Conservation (phyloP, 805 yeast species). For the Zygoascus tannicola region DNA sequence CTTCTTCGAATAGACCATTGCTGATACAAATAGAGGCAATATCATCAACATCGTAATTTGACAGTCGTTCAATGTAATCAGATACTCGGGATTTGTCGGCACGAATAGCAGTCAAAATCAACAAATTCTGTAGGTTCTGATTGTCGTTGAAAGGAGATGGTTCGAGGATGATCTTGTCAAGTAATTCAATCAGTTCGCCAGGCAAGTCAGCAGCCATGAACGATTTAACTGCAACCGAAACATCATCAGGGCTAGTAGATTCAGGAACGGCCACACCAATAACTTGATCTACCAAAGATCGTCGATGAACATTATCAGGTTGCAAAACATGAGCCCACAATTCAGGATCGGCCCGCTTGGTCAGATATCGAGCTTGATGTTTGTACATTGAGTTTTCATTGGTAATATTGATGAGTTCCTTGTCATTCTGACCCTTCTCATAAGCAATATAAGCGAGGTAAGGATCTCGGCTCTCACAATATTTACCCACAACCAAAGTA, state of each 20-base stretch:
- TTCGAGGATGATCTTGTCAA: constrained; percentile 92
- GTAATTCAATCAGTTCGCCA: constrained; percentile 81
- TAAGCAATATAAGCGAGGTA: constrained; percentile 95
- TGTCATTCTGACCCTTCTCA: constrained; percentile 89
- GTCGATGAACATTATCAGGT: constrained; percentile 74
- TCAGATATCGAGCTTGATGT: constrained; percentile 94
- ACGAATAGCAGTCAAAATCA: constrained; percentile 89
- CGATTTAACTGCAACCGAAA: constrained; percentile 86
- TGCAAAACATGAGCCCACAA: constrained; percentile 76
- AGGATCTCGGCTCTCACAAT: constrained; percentile 99
- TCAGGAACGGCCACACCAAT: constrained; percentile 96
- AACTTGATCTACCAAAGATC: constrained; percentile 87
- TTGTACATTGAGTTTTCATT: constrained; percentile 97
- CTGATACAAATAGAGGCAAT: constrained; percentile 89
- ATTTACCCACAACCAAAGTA: constrained; percentile 91
- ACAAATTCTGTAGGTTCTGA: constrained; percentile 86
- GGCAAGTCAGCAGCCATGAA: constrained; percentile 95
- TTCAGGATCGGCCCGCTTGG: constrained; percentile 74
- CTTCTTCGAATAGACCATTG: constrained; percentile 84
- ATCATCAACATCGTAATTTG: constrained; percentile 85
- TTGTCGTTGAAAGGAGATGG: constrained; percentile 96
- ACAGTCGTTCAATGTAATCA: constrained; percentile 78
- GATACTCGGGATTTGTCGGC: constrained; percentile 83
- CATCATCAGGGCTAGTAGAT: constrained; percentile 84
- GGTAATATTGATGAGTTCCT: constrained; percentile 81